Base-by-base conservation (phyloP, 2,329 filamentous ascomycete species). In the Lasiodiplodia theobromae region DNA sequence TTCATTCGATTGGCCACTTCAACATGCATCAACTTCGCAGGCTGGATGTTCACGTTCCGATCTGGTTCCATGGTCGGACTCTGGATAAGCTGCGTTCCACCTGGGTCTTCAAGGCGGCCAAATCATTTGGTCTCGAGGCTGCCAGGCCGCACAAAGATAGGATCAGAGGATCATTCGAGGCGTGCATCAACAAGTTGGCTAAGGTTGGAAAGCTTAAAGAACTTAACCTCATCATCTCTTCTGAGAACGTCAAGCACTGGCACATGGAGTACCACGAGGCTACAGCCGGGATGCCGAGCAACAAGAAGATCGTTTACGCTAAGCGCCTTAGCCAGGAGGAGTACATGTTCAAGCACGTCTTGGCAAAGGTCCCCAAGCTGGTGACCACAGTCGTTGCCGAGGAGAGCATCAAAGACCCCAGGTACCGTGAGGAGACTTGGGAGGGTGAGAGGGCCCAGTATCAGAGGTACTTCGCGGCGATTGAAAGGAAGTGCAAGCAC, bases 31-130 rank as follows among this genome's bases (percentile, higher is more conserved):
- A 66, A 11, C 21, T 66, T 4, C 64, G 52, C 23, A 66, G 47
- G 64, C 14, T 66, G 28, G 28, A 53, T 2, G 34, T 66, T 11
- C 51, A 56, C 21, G 25, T 66, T 7, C 63, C 63, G 16, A 11
- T 56, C 21, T 66, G 51, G 51, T 56, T 28, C 21, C 31, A 40
- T 16, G 18, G 28, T n/a, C 51, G 18, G 2, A 66, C 21, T 5
- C 25, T 62, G 16, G 38, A 57, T 18, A 28, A 31, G 37, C 37
- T 31, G 16, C 64, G 52, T n/a, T 47, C 64, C 16, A 57, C 31
- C n/a, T 40, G 47, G 34, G 14, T 66, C 18, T 16, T 47, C 64
- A 34, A 47, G 14, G 37, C 64, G 3, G 64, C 64, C 37, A 34
- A n/a, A 18, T 18, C 10, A 18, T 56, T 56, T 23, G 52, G 64